Evolutionary conservation across 2,329 filamentous ascomycete species (phyloP).

Genomic region (Volutella citrinella): DNA sequence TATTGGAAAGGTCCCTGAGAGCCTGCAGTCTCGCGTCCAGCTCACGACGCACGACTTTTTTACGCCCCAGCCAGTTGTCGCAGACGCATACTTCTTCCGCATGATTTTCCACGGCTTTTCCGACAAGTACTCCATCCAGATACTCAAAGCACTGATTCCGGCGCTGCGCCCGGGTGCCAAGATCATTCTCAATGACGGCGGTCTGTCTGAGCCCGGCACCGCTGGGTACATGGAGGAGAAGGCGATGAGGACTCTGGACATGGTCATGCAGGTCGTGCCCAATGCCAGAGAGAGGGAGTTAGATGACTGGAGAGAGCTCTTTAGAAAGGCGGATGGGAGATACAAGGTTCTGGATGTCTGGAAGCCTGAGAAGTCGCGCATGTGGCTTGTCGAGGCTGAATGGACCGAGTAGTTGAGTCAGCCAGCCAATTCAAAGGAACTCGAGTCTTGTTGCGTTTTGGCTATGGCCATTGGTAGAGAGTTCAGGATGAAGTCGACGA

Average conservation of each 20-base stretch:
- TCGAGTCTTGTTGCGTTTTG: no score
- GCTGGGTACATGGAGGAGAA: no score
- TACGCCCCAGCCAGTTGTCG: constrained; percentile 22
- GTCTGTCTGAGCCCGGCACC: constrained; percentile 22
- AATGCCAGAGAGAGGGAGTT: no score
- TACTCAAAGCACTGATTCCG: constrained; percentile 29
- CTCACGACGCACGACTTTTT: constrained; percentile 29
- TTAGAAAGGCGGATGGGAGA: no score
- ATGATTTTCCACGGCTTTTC: constrained; percentile 33
- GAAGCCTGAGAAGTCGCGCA: constrained; percentile 14
- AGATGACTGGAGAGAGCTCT: no score
- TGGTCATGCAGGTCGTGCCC: no score
- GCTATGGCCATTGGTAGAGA: no score
- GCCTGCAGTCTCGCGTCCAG: constrained; percentile 15
- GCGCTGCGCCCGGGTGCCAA: constrained; percentile 24
- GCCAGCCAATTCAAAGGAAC: no score
- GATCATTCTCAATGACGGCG: constrained; percentile 23
- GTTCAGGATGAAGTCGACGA: no score
- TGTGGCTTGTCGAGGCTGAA: constrained; percentile 15
- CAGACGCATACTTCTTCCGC: constrained; percentile 29
- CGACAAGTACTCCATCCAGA: constrained; percentile 30
- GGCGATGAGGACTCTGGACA: no score
- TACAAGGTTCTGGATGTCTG: no score
- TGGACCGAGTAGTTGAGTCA: no score
- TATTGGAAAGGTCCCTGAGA: constrained; percentile 15